Evolutionary conservation across 495 filamentous ascomycete species (phyloP), one percentile per base, ranked within the genome.

Genomic region (Tuber indicum): DNA sequence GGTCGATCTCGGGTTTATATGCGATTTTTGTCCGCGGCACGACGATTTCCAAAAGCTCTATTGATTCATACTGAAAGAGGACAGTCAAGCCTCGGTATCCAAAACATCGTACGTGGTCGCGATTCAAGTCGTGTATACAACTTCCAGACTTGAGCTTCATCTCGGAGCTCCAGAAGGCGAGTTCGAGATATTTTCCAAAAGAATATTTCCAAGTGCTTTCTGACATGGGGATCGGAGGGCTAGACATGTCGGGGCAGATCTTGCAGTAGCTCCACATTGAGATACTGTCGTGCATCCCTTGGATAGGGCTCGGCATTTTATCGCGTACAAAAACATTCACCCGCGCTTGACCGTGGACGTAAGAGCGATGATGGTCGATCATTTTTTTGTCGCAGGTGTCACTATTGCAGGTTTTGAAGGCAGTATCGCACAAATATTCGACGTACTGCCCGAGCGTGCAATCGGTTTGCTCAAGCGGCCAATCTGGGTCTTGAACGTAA

Each of bases 191-290:
- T 85, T 99, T 99, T 6, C 91, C 95, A 82, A 99, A 96, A 0
- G 96, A 98, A 84, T 99, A 99, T 84, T 96, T 98, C 94, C 95
- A 99, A 3, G 93, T 97, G 82, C 88, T 94, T 72, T 93, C 91
- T 0, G 95, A 97, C 96, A 99, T 99, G 23, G 92, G 92, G 77
- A 92, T 91, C 58, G 94, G 90, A 62, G 93, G 92, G 2, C 94
- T 97, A 83, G 98, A 94, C 75, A 92, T 92, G 44, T 91, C 90
- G 82, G 74, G 71, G 79, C 96, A 98, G 26, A 93, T 87, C 79
- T 96, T 96, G 86, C 96, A 99, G 76, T 90, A 92, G 78, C 93
- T 97, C 96, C 96, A 99, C 96, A 99, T 98, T 81, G 94, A 87
- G 72, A 99, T 95, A 14, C 90, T 92, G 74, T 94, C 90, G 78